Base-by-base conservation (phyloP, 768 basidiomycete genomes). In the Amanita pallidorosea region DNA sequence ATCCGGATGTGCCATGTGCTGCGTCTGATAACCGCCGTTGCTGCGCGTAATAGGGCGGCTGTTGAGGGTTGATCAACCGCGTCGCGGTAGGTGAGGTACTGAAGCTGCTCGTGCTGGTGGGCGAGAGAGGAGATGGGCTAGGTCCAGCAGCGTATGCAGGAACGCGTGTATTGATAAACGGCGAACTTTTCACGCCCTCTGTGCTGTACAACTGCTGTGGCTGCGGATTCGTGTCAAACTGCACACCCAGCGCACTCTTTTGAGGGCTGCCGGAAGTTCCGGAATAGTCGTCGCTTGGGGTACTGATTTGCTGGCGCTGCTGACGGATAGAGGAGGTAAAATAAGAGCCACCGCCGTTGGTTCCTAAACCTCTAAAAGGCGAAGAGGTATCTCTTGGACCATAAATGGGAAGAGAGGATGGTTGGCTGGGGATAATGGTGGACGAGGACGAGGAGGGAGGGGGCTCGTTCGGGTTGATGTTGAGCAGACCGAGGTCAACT, bases 381-480 rank as follows among this genome's bases (percentile, higher is more conserved):
- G 68, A 66, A 51, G 68, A 61, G 38, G 79, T 67, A 29, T 84
- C 82, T 17, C 73, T 63, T 12, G 81, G 83, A 0, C 83, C 79
- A 53, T 86, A 86, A 47, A 85, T 85, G 36, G 88, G 87, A 15
- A 88, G 71, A 2, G 85, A 89, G 1, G 85, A 74, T 0, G 86
- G 82, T 56, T 86, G 81, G 58, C 80, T 82, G 1, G 80, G 74
- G 12, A 80, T 77, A 1, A 69, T 67, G n/a, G 77, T 72, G 22
- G 73, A 71, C 3, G 72, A 71, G 17, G 73, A 70, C 3, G 72
- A 63, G 1, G 61, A 63, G 0, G 61, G 52, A 4, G 65, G 61
- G 5, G 69, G 65, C 31, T 76, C 70, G 41, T 67, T 71, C 1
- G 68, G 57, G 53, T 72, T 73, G n/a, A 88, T 57, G 57, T 69